These are phyloP conservation scores for Colletotrichum spinosum DNA, from an alignment of 2,329 filamentous ascomycete species.

Conservation along the genomic window DNA sequence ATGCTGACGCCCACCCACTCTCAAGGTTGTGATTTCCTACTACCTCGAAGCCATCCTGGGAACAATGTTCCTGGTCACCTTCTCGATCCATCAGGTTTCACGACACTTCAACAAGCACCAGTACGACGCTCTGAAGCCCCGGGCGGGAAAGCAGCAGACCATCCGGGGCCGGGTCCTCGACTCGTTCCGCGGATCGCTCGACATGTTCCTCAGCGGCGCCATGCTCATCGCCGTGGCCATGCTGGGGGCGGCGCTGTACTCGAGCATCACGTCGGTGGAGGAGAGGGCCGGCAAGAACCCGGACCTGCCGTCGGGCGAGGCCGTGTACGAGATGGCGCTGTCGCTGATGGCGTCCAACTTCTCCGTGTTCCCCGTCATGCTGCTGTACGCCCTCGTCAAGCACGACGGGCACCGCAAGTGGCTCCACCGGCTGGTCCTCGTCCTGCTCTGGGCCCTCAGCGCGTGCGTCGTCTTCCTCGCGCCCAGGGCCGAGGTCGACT, in stretches of 20 bases:
- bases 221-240: conserved; percentile 36
- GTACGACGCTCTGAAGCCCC: conserved; percentile 7
- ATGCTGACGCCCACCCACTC: background rate
- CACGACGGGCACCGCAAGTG: conserved; percentile 35
- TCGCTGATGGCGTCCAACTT: conserved; percentile 32
- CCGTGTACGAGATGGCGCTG: conserved; percentile 20
- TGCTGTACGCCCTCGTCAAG: conserved; percentile 32
- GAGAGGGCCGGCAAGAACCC: conserved; percentile 20
- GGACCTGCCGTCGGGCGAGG: conserved; percentile 25
- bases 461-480: conserved; percentile 29
- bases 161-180: conserved; percentile 20
- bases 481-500: conserved; percentile 27
- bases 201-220: conserved; percentile 32
- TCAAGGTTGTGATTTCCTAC: conserved; percentile 32
- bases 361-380: conserved; percentile 35
- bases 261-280: background rate
- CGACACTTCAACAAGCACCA: conserved; percentile 5
- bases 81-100: conserved; percentile 25
- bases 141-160: conserved; percentile 7
- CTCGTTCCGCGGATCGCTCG: conserved; percentile 34
- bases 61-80: conserved; percentile 32
- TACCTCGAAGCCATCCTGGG: conserved; percentile 32
- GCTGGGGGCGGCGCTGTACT: conserved; percentile 32
- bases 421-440: conserved; percentile 30
- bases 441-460: conserved; percentile 27